These are phyloP conservation scores for Aspergillus sp. DNA, from an alignment of 2,329 filamentous ascomycete species.

Conservation along the genomic window DNA sequence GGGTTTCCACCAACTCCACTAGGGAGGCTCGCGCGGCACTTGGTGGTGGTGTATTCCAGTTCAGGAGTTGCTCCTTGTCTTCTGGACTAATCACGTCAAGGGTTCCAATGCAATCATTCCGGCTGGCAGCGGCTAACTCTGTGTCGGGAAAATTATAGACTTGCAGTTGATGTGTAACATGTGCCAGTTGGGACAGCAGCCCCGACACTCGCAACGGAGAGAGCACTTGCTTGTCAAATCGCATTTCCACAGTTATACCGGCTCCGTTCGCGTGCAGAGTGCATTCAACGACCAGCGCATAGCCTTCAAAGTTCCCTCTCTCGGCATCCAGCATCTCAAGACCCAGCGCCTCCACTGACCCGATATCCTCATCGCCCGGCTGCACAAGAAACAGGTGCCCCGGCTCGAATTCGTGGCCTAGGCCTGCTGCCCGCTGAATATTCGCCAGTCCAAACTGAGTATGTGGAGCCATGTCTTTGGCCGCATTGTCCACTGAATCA, in stretches of 20 bases:
- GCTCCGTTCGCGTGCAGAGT: background rate
- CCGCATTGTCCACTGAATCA: background rate
- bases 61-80: background rate
- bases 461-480: background rate
- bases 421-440: background rate
- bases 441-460: background rate
- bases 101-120: background rate
- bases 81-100: background rate
- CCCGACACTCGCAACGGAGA: background rate
- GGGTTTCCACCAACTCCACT: background rate
- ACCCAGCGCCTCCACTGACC: background rate
- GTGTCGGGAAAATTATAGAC: background rate
- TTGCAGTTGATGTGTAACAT: background rate
- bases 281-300: background rate
- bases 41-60: background rate
- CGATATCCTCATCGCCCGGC: background rate
- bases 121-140: background rate
- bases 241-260: background rate
- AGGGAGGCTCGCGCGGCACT: background rate
- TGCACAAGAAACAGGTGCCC: background rate
- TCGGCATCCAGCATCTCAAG: background rate
- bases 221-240: background rate
- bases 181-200: background rate
- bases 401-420: background rate
- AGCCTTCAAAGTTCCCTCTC: background rate